phyloP scores from a whole-genome alignment of 257 asterid genomes.

The Leonotis leonurus region DNA sequence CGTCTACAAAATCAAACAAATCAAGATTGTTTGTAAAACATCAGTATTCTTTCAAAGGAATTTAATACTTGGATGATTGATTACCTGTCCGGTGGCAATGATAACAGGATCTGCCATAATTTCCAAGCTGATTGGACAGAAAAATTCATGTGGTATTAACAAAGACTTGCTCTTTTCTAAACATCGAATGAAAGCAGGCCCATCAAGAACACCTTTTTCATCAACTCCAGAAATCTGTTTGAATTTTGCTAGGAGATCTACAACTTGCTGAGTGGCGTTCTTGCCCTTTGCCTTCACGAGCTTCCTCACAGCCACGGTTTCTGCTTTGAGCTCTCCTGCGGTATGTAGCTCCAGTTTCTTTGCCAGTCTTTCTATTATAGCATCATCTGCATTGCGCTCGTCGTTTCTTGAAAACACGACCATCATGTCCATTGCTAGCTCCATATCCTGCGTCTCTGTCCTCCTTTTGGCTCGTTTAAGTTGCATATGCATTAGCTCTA shows the following conservation, averaged over 20 bases:
- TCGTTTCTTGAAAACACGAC: slow-evolving; percentile 34
- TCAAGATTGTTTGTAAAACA: not conserved
- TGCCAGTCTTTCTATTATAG: slow-evolving; percentile 44
- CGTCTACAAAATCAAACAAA: slow-evolving; percentile 25
- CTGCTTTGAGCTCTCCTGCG: slow-evolving; percentile 34
- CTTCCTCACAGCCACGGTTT: slow-evolving; percentile 36
- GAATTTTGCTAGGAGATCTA: slow-evolving; percentile 32
- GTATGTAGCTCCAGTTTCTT: slow-evolving; percentile 47
- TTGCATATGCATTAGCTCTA: slow-evolving; percentile 56
- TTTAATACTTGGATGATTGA: not conserved
- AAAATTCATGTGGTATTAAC: slow-evolving; percentile 49
- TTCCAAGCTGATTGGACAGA: slow-evolving; percentile 54
- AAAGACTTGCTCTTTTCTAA: slow-evolving; percentile 38
- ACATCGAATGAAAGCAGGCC: slow-evolving; percentile 17
- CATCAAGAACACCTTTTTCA: slow-evolving; percentile 33
- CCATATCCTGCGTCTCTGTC: slow-evolving; percentile 53
- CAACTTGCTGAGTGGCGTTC: slow-evolving; percentile 25
- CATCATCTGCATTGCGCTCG: slow-evolving; percentile 40
- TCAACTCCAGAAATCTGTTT: slow-evolving; percentile 45
- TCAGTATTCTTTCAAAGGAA: not conserved
- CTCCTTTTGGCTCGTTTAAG: slow-evolving; percentile 47
- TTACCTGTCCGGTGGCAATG: slow-evolving; percentile 59
- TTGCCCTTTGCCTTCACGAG: slow-evolving; percentile 27
- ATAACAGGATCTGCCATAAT: slow-evolving; percentile 63
- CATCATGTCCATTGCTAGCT: slow-evolving; percentile 66